Percentiles rank a stretch among this genome's conserved stretches.
Evolutionary conservation across 148 eudicot species (phyloP).

Genomic region (Rhododendron griersonianum): DNA sequence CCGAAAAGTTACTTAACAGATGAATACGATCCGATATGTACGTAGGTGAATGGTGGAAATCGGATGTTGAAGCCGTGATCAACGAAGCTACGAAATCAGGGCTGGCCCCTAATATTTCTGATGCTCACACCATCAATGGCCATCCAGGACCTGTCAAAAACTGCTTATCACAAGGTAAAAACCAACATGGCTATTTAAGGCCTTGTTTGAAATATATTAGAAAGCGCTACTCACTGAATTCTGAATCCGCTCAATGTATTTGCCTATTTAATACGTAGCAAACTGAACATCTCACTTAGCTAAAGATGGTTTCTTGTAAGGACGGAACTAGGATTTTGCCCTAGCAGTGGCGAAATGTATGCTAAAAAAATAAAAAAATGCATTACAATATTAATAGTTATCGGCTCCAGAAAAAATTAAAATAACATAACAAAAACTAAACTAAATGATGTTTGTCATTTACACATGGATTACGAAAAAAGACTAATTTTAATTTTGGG

Average conservation of each 20-base stretch:
- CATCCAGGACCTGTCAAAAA: conserved; percentile 53
- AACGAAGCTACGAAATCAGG: conserved; percentile 59
- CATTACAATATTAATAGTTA: too few species aligned
- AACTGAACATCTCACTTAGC: neutral
- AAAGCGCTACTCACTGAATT: too few species aligned
- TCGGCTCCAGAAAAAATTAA: too few species aligned
- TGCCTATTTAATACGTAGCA: neutral
- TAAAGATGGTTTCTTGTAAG: neutral
- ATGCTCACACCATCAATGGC: conserved; percentile 82
- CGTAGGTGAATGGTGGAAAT: conserved; percentile 90
- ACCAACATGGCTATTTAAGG: neutral
- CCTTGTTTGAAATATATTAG: neutral
- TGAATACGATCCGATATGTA: neutral
- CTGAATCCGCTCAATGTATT: too few species aligned
- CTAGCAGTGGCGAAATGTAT: too few species aligned
- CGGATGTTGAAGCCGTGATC: conserved; percentile 64
- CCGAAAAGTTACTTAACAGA: too few species aligned
- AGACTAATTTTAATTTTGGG: too few species aligned
- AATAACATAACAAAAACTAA: too few species aligned
- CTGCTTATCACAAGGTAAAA: conserved; percentile 41
- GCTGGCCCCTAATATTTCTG: conserved; percentile 67
- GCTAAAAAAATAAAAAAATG: too few species aligned
- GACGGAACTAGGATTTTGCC: too few species aligned
- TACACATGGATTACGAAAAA: too few species aligned
- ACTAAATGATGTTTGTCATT: too few species aligned